Evolutionary conservation across 495 filamentous ascomycete species (phyloP), one percentile per base, ranked within the genome.

Genomic region (Amniculicola lignicola): DNA sequence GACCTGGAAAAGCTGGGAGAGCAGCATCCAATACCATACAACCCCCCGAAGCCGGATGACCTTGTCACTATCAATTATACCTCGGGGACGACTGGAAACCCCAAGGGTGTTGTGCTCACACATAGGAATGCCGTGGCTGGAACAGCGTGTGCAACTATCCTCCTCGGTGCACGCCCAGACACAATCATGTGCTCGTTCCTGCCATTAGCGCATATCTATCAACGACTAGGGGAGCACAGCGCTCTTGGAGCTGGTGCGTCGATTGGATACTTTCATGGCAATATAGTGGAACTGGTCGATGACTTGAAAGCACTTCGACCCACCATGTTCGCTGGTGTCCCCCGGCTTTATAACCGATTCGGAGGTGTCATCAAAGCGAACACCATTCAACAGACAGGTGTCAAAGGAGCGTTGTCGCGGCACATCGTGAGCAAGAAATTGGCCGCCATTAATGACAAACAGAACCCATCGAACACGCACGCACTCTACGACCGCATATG

Each of bases 61-160:
- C 78, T 87, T 63, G 77, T 95, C 51, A 97, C 93, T 27, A 90
- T 98, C 73, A 98, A 97, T 74, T 98, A 98, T 74, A 98, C 93
- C 9, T 95, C 89, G 11, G 93, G 93, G 15, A 98, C 93, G 9
- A 98, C 93, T 0, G 94, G 93, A 5, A 80, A 87, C 57, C 93
- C 93, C 4, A 98, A 98, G 74, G 93, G 93, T 51, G 93, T 97
- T 4, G 76, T 92, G 28, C 72, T 97, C 57, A 90, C 87, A 3
- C 94, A 98, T 65, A 73, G 75, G 59, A 88, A 85, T 67, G 88
- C 90, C 23, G 81, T 94, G 3, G 82, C 89, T 1, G 89, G 84
- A 18, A 77, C 86, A 35, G 76, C 83, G 4, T 72, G 74, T 28
- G 79, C 78, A 36, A 73, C 86, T 25, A 67, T 74, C 24, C 72